Evolutionary conservation across 768 basidiomycete species (phyloP), one percentile per base, ranked within the genome.

Genomic region (Suillus weaverae): DNA sequence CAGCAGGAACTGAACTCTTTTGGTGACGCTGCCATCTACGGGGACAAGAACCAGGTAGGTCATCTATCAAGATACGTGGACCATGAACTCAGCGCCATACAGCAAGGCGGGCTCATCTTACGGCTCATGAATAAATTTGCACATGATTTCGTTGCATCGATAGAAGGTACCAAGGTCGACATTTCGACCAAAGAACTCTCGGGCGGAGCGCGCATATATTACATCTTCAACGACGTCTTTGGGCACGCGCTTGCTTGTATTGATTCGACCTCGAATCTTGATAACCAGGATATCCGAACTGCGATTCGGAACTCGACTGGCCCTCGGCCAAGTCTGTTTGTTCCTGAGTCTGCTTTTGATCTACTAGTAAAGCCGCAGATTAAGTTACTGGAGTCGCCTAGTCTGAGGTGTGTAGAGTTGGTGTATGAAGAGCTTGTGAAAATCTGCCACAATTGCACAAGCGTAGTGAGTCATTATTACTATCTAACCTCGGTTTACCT

Each of bases 381-480:
- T 76, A 96, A 97, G 79, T 82, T 99, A 30, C 79, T 99, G 59
- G 97, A 99, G 77, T 87, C 94, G 13, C 97, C 97, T 16, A 94
- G 94, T 78, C 77, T 97, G 78, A 85, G 97, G 50, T 99, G 97
- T 70, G 97, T 99, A 22, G 97, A 99, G 76, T 79, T 99, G 70
- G 97, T 99, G 9, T 99, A 99, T 74, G 97, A 99, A 76, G 97
- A 99, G 77, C 81, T 99, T 62, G 98, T 99, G 68, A 99, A 99
- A 83, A 96, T 99, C 54, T 99, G 97, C 77, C 97, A 99, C 75
- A 99, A 97, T 73, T 98, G 97, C 78, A 97, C 97, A 4, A 92
- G 92, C 75, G 75, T 85, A 60, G 95, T 96, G 72, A 73, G 87
- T 78, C 32, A n/a, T 43, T 57, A 57, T 39, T 22, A 35, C 36